These are phyloP conservation scores for Penicillium goetzii DNA, from an alignment of 495 filamentous ascomycete species.

Conservation along the genomic window DNA sequence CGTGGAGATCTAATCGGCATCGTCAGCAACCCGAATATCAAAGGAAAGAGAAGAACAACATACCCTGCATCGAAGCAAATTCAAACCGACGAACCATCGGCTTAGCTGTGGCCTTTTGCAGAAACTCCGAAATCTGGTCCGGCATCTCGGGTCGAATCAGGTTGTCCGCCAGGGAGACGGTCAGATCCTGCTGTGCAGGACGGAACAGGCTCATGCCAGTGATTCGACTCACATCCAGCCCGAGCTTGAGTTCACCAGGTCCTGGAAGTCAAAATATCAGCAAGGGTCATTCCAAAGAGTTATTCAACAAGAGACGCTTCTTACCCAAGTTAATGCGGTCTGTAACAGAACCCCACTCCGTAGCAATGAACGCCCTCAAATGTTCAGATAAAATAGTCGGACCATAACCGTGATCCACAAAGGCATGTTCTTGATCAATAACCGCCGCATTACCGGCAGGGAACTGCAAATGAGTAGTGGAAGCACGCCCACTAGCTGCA, in stretches of 20 bases:
- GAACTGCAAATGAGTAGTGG: constrained; percentile 45
- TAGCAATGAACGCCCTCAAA: constrained; percentile 69
- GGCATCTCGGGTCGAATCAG: constrained; percentile 59
- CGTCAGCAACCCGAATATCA: constrained; percentile 35
- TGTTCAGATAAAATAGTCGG: constrained; percentile 70
- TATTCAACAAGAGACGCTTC: background rate
- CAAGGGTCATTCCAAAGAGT: constrained; percentile 15
- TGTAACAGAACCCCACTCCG: constrained; percentile 67
- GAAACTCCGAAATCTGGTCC: constrained; percentile 56
- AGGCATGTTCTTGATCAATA: constrained; percentile 55
- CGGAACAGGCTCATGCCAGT: constrained; percentile 66
- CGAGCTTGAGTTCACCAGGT: constrained; percentile 71
- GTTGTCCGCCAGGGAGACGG: constrained; percentile 68
- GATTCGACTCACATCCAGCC: constrained; percentile 59
- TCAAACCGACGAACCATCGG: constrained; percentile 49
- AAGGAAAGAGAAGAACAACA: constrained; percentile 7
- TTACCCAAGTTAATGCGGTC: constrained; percentile 73
- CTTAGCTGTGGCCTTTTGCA: constrained; percentile 47
- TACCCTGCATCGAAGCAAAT: constrained; percentile 47
- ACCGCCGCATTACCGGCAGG: constrained; percentile 48
- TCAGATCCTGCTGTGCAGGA: constrained; percentile 67
- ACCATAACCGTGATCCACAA: constrained; percentile 47
- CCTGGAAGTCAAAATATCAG: constrained; percentile 29
- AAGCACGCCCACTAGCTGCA: constrained; percentile 29
- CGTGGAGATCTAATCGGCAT: constrained; percentile 62